Conservation (phyloP, 345 rosid species). For the Populus tremula region DNA sequence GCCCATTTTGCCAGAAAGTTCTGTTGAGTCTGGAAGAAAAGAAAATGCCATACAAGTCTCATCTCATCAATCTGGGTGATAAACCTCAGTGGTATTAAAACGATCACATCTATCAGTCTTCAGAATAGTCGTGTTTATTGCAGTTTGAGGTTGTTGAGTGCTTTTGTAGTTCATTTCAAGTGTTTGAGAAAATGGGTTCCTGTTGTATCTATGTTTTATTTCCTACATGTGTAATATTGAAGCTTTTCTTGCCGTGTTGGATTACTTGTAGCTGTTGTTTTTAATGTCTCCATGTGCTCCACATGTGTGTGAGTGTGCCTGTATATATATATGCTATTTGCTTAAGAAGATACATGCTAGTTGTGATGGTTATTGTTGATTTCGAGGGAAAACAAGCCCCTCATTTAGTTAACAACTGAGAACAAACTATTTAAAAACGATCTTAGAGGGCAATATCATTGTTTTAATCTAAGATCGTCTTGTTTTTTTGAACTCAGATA, state of each 20-base stretch:
- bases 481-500: not conserved
- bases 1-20: slow-evolving; percentile 73
- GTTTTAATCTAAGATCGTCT: not conserved
- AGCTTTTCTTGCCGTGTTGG: not conserved
- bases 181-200: slow-evolving; percentile 11
- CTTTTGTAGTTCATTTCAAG: not conserved
- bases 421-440: not conserved
- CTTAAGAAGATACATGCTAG: not conserved
- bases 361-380: not conserved
- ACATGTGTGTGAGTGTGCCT: too few species aligned
- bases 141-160: not conserved
- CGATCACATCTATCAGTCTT: not conserved
- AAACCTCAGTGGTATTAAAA: slow-evolving; percentile 72
- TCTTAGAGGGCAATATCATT: not conserved
- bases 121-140: not conserved
- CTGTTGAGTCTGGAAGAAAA: slow-evolving; percentile 84
- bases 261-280: not conserved
- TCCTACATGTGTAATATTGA: not conserved
- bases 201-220: not conserved
- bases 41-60: slow-evolving; percentile 55
- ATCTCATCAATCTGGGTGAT: slow-evolving; percentile 53
- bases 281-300: not conserved
- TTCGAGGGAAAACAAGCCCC: not conserved
- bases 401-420: not conserved
- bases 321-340: not conserved